Conservation (phyloP, 768 basidiomycete genomes). For the Boletellus emodensis region DNA sequence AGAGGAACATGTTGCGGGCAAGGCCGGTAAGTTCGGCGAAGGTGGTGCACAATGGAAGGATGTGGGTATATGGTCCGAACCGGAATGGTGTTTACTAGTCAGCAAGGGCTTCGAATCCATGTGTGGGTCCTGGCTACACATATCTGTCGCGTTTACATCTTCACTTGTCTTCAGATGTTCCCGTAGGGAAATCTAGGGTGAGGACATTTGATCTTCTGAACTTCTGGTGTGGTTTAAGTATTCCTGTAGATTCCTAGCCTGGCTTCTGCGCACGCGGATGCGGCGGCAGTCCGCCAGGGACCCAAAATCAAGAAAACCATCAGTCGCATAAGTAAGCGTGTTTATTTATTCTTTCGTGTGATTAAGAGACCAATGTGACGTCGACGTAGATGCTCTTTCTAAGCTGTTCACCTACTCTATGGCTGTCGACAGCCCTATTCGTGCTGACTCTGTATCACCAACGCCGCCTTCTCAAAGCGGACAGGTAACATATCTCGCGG, state of each 20-base stretch:
- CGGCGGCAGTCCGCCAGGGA: conserved; percentile 49
- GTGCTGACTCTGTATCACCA: conserved; percentile 40
- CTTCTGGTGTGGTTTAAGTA: not conserved
- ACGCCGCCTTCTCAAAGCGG: conserved; percentile 64
- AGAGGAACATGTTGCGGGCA: conserved; percentile 69
- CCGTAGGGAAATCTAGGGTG: conserved; percentile 68
- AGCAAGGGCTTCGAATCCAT: conserved; percentile 79
- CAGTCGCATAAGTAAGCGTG: conserved; percentile 52
- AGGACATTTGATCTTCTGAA: conserved; percentile 7
- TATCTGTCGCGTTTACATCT: conserved; percentile 36
- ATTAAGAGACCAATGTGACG: not conserved
- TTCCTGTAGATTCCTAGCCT: conserved; percentile 52
- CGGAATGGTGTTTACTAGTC: conserved; percentile 79
- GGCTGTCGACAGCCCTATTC: conserved; percentile 70
- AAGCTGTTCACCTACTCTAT: conserved; percentile 88
- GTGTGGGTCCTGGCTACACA: conserved; percentile 41
- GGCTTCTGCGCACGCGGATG: conserved; percentile 70
- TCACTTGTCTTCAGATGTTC: conserved; percentile 13
- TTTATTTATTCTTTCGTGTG: not conserved
- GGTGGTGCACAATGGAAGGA: conserved; percentile 68
- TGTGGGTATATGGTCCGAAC: conserved; percentile 84
- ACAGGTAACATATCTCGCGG: conserved; percentile 62
- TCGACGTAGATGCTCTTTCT: conserved; percentile 62
- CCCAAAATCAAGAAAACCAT: conserved; percentile 66
- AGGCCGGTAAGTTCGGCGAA: conserved; percentile 46